Evolutionary conservation across 148 eudicot genomes (phyloP).

Genomic region (Camellia lanceoleosa): DNA sequence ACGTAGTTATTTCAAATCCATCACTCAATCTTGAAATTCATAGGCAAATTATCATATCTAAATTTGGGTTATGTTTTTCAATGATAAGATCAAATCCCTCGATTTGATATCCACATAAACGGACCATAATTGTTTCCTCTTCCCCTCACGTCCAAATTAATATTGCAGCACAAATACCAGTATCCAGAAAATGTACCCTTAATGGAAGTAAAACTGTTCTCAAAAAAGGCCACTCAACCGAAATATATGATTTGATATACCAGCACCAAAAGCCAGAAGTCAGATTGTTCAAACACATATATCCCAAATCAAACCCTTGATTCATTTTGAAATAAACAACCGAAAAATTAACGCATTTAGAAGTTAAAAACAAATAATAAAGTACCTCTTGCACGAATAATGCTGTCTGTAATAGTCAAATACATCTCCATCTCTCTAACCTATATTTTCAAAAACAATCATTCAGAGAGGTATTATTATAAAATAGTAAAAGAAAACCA

Average conservation of each 20-base stretch:
- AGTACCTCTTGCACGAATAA: slow-evolving; percentile 91
- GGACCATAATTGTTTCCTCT: no score
- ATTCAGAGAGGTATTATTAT: not conserved
- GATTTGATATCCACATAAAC: no score
- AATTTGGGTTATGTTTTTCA: no score
- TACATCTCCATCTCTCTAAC: slow-evolving; percentile 90
- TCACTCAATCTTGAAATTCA: no score
- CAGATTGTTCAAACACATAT: not conserved
- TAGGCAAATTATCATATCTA: no score
- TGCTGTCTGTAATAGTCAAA: slow-evolving; percentile 74
- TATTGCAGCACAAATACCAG: not conserved
- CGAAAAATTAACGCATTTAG: not conserved
- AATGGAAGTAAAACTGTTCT: not conserved
- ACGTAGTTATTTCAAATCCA: no score
- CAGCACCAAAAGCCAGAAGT: not conserved
- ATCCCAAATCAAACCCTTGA: not conserved
- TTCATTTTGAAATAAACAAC: not conserved
- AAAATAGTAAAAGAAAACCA: not conserved
- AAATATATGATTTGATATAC: not conserved
- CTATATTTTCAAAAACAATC: slow-evolving; percentile 28
- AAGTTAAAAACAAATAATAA: slow-evolving; percentile 6
- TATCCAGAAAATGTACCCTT: not conserved
- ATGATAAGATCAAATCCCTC: no score
- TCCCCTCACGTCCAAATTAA: not conserved
- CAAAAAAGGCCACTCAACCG: not conserved